Conservation (phyloP, 768 basidiomycete genomes). For the Podaxis sp. region DNA sequence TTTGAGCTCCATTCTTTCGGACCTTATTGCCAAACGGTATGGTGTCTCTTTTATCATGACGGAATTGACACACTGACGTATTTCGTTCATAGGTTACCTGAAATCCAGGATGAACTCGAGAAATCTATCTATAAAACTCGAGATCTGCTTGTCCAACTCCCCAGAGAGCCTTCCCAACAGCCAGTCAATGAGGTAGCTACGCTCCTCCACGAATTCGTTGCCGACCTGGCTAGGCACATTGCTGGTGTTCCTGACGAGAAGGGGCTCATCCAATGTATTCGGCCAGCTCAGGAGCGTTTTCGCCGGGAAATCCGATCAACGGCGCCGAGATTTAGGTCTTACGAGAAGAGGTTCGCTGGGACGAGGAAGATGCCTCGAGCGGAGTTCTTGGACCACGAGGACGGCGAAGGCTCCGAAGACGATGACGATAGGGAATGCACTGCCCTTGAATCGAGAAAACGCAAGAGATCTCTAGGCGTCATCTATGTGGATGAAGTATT, state of each 20-base stretch:
- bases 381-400: constrained; percentile 14
- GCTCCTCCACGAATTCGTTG: constrained; percentile 45
- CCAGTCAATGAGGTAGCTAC: constrained; percentile 55
- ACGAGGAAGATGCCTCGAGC: neutral
- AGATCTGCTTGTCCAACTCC: constrained; percentile 29
- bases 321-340: constrained; percentile 13
- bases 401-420: constrained; percentile 19
- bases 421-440: neutral
- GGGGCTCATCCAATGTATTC: constrained; percentile 57
- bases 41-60: constrained; percentile 10
- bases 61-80: constrained; percentile 40
- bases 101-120: constrained; percentile 59
- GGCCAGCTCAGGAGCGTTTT: constrained; percentile 48
- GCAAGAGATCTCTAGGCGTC: neutral
- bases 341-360: constrained; percentile 10
- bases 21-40: constrained; percentile 61
- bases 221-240: constrained; percentile 42
- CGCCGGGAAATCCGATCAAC: constrained; percentile 37
- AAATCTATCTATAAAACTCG: constrained; percentile 40
- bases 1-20: constrained; percentile 59
- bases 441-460: neutral
- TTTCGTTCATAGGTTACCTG: constrained; percentile 48
- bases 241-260: constrained; percentile 52
- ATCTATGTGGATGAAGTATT: constrained; percentile 27
- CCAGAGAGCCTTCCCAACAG: constrained; percentile 52